Conservation (phyloP, 2,329 filamentous ascomycete genomes). For the Diaporthe vexans region DNA sequence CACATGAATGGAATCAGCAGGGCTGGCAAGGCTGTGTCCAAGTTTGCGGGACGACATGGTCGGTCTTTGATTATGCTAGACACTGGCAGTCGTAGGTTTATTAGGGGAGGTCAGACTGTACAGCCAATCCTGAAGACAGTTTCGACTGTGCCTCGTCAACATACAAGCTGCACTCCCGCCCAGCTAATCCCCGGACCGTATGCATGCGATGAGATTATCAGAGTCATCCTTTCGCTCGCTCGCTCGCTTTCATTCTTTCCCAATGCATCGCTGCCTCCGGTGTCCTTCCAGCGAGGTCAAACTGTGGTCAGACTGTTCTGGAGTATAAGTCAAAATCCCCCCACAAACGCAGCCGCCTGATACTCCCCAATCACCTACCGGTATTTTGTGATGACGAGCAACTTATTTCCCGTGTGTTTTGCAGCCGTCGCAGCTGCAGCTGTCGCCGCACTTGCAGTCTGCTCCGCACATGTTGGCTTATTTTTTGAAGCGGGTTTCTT, state of each 20-base stretch:
- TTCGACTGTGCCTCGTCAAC: background rate
- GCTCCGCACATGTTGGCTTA: slow-evolving; percentile 25
- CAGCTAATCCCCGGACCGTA: background rate
- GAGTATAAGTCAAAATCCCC: background rate
- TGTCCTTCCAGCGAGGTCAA: background rate
- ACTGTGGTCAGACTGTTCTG: background rate
- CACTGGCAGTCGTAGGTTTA: too few relatives aligned
- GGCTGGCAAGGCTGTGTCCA: background rate
- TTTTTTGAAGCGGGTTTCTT: background rate
- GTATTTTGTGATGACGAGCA: background rate
- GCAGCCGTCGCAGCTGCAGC: slow-evolving; percentile 9
- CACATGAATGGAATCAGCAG: background rate
- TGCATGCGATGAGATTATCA: background rate
- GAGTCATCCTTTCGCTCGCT: background rate
- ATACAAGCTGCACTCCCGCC: too few relatives aligned
- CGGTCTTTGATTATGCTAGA: background rate
- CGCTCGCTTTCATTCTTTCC: background rate
- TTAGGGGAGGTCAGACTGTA: background rate
- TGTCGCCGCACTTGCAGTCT: slow-evolving; percentile 10
- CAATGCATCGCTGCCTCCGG: background rate
- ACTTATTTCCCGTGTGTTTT: background rate
- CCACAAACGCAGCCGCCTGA: background rate
- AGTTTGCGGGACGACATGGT: too few relatives aligned
- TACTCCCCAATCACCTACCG: background rate
- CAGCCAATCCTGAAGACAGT: background rate